phyloP scores from a whole-genome alignment of 164 flowering plant genomes.

The Berberis vulgaris region DNA sequence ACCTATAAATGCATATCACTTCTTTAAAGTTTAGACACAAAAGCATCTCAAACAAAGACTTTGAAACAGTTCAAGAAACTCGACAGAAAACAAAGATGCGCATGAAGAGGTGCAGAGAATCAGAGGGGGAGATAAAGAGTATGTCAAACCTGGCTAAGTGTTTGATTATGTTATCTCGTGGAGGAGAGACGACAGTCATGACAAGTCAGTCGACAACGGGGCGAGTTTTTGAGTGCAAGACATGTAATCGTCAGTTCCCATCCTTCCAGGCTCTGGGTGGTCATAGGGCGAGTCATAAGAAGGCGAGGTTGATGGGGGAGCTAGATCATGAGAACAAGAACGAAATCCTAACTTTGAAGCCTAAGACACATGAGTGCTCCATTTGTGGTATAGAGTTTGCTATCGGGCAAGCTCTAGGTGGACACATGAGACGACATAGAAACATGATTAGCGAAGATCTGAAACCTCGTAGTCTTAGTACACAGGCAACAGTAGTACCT shows the following conservation, averaged over 20 bases:
- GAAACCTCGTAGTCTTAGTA: background rate
- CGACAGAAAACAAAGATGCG: background rate
- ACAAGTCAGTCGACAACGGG: too few species aligned
- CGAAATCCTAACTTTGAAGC: conserved; percentile 2
- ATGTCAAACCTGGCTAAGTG: conserved; percentile 9
- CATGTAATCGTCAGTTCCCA: conserved; percentile 61
- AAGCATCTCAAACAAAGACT: background rate
- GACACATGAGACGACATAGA: conserved; percentile 60
- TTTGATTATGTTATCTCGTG: conserved; percentile 15
- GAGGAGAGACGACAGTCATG: background rate
- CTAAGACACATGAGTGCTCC: conserved; percentile 39
- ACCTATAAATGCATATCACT: too few species aligned
- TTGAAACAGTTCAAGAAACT: background rate
- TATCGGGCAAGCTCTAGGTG: conserved; percentile 58
- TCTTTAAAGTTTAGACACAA: too few species aligned
- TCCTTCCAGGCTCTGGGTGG: conserved; percentile 92
- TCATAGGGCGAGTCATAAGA: conserved; percentile 87
- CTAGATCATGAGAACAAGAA: background rate
- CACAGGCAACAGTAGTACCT: conserved; percentile 1
- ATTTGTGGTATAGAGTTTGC: conserved; percentile 42
- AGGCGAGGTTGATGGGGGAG: conserved; percentile 26
- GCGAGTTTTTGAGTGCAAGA: conserved; percentile 78
- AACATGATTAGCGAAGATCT: background rate
- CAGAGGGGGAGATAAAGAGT: conserved; percentile 9
- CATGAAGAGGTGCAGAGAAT: conserved; percentile 14